These are phyloP conservation scores for Ilex asprella DNA, from an alignment of 257 asterid species.

Conservation along the genomic window DNA sequence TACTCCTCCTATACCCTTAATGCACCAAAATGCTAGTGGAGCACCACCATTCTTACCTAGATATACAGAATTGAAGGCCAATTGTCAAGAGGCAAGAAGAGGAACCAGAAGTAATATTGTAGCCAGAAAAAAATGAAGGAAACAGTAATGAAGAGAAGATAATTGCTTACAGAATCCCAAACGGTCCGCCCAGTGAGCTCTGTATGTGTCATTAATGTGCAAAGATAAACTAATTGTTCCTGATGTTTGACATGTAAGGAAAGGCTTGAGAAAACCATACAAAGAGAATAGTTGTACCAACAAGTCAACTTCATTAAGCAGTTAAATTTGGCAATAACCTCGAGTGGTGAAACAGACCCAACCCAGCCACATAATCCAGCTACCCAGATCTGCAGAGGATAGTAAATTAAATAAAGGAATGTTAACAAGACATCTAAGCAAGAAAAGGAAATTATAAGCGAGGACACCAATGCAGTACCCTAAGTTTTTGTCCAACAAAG, in stretches of 20 bases:
- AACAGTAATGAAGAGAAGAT: slow-evolving; percentile 7
- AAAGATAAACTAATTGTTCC: slow-evolving; percentile 42
- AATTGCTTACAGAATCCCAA: slow-evolving; percentile 78
- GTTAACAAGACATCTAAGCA: slow-evolving; percentile 23
- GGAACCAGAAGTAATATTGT: no score
- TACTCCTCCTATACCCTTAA: no score
- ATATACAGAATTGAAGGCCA: no score
- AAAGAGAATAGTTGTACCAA: slow-evolving; percentile 1
- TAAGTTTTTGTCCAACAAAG: slow-evolving; percentile 92
- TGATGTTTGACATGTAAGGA: slow-evolving; percentile 49
- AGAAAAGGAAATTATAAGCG: slow-evolving; percentile 13
- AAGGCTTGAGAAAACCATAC: slow-evolving; percentile 13
- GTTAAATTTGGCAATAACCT: slow-evolving; percentile 45
- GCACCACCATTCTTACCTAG: no score
- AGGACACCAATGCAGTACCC: slow-evolving; percentile 40
- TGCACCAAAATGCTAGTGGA: no score
- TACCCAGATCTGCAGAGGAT: slow-evolving; percentile 86
- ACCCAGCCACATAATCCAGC: slow-evolving; percentile 84
- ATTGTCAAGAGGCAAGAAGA: no score
- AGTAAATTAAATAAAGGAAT: slow-evolving; percentile 44
- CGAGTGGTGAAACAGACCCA: slow-evolving; percentile 78
- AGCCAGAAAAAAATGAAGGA: not conserved
- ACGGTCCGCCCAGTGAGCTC: slow-evolving; percentile 97
- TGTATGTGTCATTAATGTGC: slow-evolving; percentile 84
- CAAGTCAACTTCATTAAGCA: slow-evolving; percentile 14